Conservation (phyloP, 305 asterid genomes). For the Rubia occidens region DNA sequence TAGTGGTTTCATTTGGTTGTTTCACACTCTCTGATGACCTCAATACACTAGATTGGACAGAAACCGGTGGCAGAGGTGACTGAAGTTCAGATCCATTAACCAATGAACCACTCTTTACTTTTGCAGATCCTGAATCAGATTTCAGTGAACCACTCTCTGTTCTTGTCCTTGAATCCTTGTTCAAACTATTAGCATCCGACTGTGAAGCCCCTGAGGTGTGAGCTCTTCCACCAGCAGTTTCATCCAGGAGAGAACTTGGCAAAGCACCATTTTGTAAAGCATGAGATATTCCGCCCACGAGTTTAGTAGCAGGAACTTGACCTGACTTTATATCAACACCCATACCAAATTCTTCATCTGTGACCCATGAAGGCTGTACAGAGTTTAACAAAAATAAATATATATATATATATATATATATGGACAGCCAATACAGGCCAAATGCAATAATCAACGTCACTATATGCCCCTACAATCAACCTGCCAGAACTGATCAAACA, state of each 20-base stretch:
- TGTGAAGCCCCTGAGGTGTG: constrained; percentile 41
- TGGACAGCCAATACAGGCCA: constrained; percentile 16
- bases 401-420: too few relatives aligned
- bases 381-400: constrained; percentile 14
- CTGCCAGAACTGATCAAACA: constrained; percentile 4
- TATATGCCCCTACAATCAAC: background rate
- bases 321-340: constrained; percentile 87
- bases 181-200: constrained; percentile 44
- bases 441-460: background rate
- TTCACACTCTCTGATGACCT: constrained; percentile 52
- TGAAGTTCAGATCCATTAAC: constrained; percentile 42
- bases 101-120: constrained; percentile 35
- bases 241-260: constrained; percentile 25
- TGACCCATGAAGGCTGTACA: constrained; percentile 89
- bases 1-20: constrained; percentile 52
- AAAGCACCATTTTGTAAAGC: constrained; percentile 54
- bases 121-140: constrained; percentile 40
- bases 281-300: constrained; percentile 41
- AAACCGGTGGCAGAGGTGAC: constrained; percentile 36
- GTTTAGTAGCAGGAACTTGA: constrained; percentile 52
- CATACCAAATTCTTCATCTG: constrained; percentile 99
- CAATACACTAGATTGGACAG: constrained; percentile 32
- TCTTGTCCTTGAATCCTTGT: constrained; percentile 49
- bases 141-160: constrained; percentile 38
- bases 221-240: constrained; percentile 44